These are phyloP conservation scores for Lecanicillium sp. DNA, from an alignment of 2,329 filamentous ascomycete species.

Conservation along the genomic window DNA sequence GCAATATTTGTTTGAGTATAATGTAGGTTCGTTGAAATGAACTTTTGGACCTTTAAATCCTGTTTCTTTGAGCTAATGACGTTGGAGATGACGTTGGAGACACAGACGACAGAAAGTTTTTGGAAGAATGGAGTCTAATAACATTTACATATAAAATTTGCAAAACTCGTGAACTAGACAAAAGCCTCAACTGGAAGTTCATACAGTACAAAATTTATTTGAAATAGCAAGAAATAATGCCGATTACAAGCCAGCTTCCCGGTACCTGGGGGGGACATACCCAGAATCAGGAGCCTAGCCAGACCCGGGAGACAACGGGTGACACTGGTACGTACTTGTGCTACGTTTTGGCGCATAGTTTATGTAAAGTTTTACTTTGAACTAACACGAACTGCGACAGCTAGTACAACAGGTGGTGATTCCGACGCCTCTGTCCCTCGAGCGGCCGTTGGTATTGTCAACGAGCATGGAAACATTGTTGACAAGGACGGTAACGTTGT, in stretches of 20 bases:
- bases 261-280: background rate
- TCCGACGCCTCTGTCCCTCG: slow-evolving; percentile 21
- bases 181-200: too few species aligned
- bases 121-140: too few species aligned
- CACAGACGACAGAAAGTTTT: too few species aligned
- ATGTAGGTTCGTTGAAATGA: too few species aligned
- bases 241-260: background rate
- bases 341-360: too few species aligned
- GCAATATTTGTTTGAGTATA: too few species aligned
- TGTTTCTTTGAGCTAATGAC: too few species aligned
- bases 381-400: background rate
- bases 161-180: too few species aligned
- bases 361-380: too few species aligned
- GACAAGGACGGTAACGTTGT: slow-evolving; percentile 34
- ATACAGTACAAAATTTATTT: background rate
- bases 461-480: slow-evolving; percentile 35
- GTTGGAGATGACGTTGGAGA: too few species aligned
- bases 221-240: background rate
- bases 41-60: too few species aligned
- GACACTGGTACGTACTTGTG: background rate
- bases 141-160: too few species aligned
- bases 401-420: background rate
- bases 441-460: slow-evolving; percentile 33
- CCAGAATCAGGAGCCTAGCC: background rate
- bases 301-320: background rate